Conservation (phyloP, 805 yeast species). For the Ogataea methanolica region DNA sequence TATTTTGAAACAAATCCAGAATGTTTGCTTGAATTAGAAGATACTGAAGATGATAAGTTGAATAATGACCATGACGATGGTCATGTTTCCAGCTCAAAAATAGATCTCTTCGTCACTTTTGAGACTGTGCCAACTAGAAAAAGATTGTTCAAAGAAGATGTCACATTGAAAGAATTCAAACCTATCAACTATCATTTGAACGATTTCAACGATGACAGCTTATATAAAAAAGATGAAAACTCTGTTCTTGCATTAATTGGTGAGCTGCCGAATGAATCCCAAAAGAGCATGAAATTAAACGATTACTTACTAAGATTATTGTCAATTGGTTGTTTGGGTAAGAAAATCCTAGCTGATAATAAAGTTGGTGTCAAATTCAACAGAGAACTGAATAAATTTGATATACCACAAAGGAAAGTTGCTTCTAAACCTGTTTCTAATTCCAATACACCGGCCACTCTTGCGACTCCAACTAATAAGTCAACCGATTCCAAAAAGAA, state of each 20-base stretch:
- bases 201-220: constrained; percentile 56
- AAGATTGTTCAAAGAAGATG: constrained; percentile 62
- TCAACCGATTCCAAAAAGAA: not conserved
- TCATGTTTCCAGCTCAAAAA: not conserved
- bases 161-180: constrained; percentile 53
- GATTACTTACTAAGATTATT: constrained; percentile 32
- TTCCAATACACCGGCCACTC: not conserved
- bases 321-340: constrained; percentile 32
- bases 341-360: constrained; percentile 23
- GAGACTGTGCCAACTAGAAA: constrained; percentile 39
- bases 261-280: constrained; percentile 23
- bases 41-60: not conserved
- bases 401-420: constrained; percentile 7
- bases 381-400: constrained; percentile 7
- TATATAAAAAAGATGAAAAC: constrained; percentile 32
- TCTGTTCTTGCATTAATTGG: constrained; percentile 32
- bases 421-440: no score
- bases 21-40: constrained; percentile 3
- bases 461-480: not conserved
- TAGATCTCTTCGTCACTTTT: constrained; percentile 7
- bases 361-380: constrained; percentile 27
- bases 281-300: constrained; percentile 23
- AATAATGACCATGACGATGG: not conserved
- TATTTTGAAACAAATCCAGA: constrained; percentile 12
- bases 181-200: constrained; percentile 49